A percentile compares a stretch with the other conserved stretches of the same genome.
Conservation (phyloP, 192 early-diverging fungal species). For the Haplosporangium gracile region DNA sequence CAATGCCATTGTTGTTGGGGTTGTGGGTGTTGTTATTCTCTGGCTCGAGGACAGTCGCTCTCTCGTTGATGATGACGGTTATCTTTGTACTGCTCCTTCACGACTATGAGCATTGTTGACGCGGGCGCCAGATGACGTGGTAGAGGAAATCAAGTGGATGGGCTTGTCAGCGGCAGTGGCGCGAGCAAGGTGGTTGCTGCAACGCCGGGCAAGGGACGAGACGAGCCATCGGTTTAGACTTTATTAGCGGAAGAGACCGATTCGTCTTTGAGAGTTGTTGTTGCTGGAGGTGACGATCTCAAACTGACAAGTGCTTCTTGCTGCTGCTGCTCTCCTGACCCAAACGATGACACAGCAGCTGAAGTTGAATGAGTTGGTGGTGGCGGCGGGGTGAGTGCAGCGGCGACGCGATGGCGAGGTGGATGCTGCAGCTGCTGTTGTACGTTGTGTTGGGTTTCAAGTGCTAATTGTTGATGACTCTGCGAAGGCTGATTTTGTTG, state of each 20-base stretch:
- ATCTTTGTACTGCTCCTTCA: too few species aligned
- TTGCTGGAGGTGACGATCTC: not conserved
- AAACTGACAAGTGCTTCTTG: not conserved
- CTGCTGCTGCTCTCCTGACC: constrained; percentile 1
- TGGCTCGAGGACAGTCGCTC: not conserved
- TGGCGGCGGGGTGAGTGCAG: not conserved
- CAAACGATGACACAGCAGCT: not conserved
- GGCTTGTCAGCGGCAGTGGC: not conserved
- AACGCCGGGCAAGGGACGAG: not conserved
- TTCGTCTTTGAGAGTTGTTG: not conserved
- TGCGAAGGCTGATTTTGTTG: not conserved
- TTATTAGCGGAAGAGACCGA: too few species aligned
- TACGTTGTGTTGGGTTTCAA: constrained; percentile 1
- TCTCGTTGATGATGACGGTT: too few species aligned
- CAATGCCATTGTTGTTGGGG: not conserved
- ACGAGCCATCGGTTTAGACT: too few species aligned
- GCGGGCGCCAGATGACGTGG: not conserved
- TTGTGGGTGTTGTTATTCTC: not conserved
- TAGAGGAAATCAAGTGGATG: not conserved
- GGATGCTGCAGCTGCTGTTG: not conserved
- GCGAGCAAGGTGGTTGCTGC: not conserved
- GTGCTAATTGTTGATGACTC: not conserved
- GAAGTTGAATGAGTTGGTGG: not conserved
- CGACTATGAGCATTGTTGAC: too few species aligned
- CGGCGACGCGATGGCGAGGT: not conserved